A percentile compares a stretch with the other conserved stretches of the same genome.
Evolutionary conservation across 2,329 filamentous ascomycete genomes (phyloP).

Genomic region (Fusarium incarnatum): DNA sequence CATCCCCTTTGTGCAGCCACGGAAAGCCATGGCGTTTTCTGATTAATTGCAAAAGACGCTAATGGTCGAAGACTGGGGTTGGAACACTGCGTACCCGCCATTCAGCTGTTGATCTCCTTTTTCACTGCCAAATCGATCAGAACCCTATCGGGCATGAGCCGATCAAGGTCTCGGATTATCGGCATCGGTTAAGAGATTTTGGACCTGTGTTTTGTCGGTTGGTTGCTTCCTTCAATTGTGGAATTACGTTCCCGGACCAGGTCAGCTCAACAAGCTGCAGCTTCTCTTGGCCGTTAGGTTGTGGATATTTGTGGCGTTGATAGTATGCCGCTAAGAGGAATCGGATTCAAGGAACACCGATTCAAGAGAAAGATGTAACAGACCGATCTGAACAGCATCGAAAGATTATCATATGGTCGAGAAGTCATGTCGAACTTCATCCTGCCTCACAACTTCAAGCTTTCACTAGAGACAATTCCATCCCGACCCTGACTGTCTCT

Average conservation of each 20-base stretch:
- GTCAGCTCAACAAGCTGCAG: neutral
- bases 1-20: slow-evolving; percentile 9
- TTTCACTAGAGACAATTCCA: neutral
- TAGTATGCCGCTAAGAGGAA: neutral
- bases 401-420: neutral
- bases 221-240: neutral
- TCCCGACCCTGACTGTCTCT: neutral
- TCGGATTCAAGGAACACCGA: neutral
- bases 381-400: neutral
- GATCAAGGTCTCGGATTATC: neutral
- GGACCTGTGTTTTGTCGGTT: neutral
- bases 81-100: neutral
- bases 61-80: neutral
- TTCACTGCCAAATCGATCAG: neutral
- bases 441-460: neutral
- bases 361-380: neutral
- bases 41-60: slow-evolving; percentile 8
- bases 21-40: slow-evolving; percentile 14
- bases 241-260: neutral
- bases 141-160: neutral
- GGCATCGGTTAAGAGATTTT: slow-evolving; percentile 6
- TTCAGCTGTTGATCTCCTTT: slow-evolving; percentile 15
- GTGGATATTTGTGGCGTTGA: slow-evolving; percentile 18
- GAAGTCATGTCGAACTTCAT: neutral
- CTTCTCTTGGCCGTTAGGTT: neutral